Evolutionary conservation across 2,329 filamentous ascomycete genomes (phyloP).

Genomic region (Colletotrichum spaethianum): DNA sequence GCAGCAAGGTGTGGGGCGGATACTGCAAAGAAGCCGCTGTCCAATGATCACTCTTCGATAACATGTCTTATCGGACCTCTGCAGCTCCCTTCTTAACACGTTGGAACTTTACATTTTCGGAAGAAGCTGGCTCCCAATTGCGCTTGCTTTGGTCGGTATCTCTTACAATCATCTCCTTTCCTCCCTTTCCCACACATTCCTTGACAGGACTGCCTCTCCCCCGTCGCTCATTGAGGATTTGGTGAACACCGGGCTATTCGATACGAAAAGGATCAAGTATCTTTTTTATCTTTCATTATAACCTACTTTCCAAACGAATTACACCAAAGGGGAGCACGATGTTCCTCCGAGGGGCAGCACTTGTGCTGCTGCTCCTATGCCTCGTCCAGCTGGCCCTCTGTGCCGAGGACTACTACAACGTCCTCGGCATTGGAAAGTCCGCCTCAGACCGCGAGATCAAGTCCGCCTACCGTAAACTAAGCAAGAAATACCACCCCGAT

Average conservation of each 20-base stretch:
- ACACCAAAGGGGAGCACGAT: slow-evolving; percentile 55
- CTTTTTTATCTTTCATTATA: not conserved
- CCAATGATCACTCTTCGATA: slow-evolving; percentile 30
- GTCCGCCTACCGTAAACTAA: slow-evolving; percentile 89
- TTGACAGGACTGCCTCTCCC: not conserved
- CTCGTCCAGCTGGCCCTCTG: slow-evolving; percentile 69
- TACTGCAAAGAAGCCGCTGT: too few species aligned
- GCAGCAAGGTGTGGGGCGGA: slow-evolving; percentile 21
- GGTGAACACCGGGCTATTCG: not conserved
- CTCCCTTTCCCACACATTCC: not conserved
- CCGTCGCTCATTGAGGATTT: not conserved
- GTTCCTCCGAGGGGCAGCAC: slow-evolving; percentile 64
- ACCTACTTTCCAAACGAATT: slow-evolving; percentile 2
- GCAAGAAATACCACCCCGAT: slow-evolving; percentile 97
- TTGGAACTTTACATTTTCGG: slow-evolving; percentile 42
- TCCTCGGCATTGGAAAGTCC: slow-evolving; percentile 84
- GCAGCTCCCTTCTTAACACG: slow-evolving; percentile 43
- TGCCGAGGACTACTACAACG: slow-evolving; percentile 84
- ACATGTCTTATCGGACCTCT: slow-evolving; percentile 38
- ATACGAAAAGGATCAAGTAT: not conserved
- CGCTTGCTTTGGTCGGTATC: slow-evolving; percentile 28
- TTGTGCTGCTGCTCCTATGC: slow-evolving; percentile 66
- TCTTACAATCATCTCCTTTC: not conserved
- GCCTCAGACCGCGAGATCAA: slow-evolving; percentile 93
- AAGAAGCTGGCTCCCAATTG: slow-evolving; percentile 24